A percentile compares a stretch with the other conserved stretches of the same genome.
Conservation (phyloP, 2,329 filamentous ascomycete species). For the Drechslerella stenobrocha region DNA sequence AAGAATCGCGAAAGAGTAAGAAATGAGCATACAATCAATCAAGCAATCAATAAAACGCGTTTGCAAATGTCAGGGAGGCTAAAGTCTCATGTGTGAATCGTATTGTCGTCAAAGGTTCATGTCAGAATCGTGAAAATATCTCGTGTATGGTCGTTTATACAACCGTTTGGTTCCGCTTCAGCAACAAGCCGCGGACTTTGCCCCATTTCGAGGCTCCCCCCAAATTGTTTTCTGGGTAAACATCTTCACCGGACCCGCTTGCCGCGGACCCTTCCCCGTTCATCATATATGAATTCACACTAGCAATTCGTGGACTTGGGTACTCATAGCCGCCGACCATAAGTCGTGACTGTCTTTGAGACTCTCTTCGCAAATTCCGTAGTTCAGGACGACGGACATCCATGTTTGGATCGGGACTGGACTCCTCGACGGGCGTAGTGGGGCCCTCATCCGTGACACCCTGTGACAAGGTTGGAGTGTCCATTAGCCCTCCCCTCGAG, state of each 20-base stretch:
- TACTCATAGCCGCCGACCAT: slow-evolving; percentile 47
- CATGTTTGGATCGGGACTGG: slow-evolving; percentile 21
- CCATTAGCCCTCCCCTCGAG: slow-evolving; percentile 16
- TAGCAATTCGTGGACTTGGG: slow-evolving; percentile 43
- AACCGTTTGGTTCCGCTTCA: slow-evolving; percentile 35
- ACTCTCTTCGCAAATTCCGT: slow-evolving; percentile 28
- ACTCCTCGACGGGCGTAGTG: slow-evolving; percentile 37
- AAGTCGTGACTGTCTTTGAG: slow-evolving; percentile 43
- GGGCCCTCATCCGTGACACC: slow-evolving; percentile 36
- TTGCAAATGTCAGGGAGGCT: background rate
- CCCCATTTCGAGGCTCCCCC: slow-evolving; percentile 28
- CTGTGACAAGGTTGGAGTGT: slow-evolving; percentile 38
- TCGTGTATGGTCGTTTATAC: slow-evolving; percentile 25
- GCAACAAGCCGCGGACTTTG: slow-evolving; percentile 38
- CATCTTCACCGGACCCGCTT: slow-evolving; percentile 40
- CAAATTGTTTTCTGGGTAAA: slow-evolving; percentile 3
- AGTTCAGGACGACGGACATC: slow-evolving; percentile 29
- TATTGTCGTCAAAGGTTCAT: background rate
- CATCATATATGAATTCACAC: slow-evolving; percentile 25
- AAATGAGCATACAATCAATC: slow-evolving; percentile 1
- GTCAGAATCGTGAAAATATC: background rate
- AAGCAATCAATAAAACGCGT: background rate
- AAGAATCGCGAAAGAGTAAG: slow-evolving; percentile 23
- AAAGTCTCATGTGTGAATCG: background rate
- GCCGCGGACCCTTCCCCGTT: slow-evolving; percentile 27